Evolutionary conservation across 2,329 filamentous ascomycete genomes (phyloP), one percentile per base, ranked within the genome.

Genomic region (Pseudopyrenochaeta lycopersici): DNA sequence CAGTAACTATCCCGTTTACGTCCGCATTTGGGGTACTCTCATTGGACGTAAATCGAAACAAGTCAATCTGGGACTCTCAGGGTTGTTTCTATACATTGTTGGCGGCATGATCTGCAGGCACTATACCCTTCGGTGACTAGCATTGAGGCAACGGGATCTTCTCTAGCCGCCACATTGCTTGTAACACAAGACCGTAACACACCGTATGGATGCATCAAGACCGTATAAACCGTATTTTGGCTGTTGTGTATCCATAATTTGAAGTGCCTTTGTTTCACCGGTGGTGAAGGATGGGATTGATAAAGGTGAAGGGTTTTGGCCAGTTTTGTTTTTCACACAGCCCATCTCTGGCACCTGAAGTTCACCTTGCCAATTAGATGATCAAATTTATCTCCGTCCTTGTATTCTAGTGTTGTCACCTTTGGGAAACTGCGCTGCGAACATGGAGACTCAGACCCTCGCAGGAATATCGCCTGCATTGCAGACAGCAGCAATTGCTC

Each of bases 401-500:
- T n/a, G n/a, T n/a, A n/a, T n/a, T n/a, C n/a, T n/a, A n/a, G n/a
- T n/a, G n/a, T n/a, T n/a, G n/a, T n/a, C n/a, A n/a, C n/a, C n/a
- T n/a, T n/a, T n/a, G n/a, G n/a, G n/a, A n/a, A n/a, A n/a, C n/a
- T n/a, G n/a, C 17, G 4, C 51, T 27, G 15, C 46, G 29, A 49
- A 30, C 43, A 67, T 71, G 63, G 63, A 67, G 21, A 12, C 60
- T 20, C 60, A 66, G 45, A 48, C n/a, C 7, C 48, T 65, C n/a
- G 33, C 53, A 3, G 52, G 60, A 12, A 15, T 68, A 15, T 49
- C 55, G 21, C 63, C 68, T 31, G 59, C 63, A 7, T 23, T 71
- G 23, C 67, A 70, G 54, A 67, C 66, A 7, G 56, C 46, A 20
- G 60, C 57, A 10, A 39, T 70, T 31, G 68, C 72, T 35, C 46